phyloP scores from a whole-genome alignment of 805 yeast genomes.

The Metschnikowia reukaufii region DNA sequence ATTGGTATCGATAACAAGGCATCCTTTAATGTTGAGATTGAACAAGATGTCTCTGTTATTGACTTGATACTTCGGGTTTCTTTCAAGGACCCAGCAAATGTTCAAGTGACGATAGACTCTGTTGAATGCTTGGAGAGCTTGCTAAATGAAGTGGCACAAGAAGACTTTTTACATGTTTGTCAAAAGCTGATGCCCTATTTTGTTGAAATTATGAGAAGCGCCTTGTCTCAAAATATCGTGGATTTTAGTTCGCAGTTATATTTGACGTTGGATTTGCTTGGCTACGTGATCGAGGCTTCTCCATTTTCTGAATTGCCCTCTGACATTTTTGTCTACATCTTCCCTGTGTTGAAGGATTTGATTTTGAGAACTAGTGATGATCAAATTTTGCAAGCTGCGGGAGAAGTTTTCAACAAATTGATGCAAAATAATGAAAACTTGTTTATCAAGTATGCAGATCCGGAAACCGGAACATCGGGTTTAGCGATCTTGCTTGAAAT shows the following conservation, averaged over 20 bases:
- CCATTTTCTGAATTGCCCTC: constrained; percentile 38
- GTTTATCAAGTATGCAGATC: constrained; percentile 34
- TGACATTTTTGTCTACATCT: constrained; percentile 42
- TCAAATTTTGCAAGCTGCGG: constrained; percentile 72
- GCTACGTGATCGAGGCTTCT: constrained; percentile 47
- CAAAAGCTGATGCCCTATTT: constrained; percentile 54
- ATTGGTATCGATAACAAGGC: constrained; percentile 38
- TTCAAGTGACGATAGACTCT: constrained; percentile 65
- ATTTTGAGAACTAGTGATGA: constrained; percentile 60
- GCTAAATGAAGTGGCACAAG: constrained; percentile 45
- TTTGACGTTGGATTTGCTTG: constrained; percentile 57
- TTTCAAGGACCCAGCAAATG: constrained; percentile 70
- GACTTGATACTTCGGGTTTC: constrained; percentile 63
- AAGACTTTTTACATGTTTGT: constrained; percentile 48
- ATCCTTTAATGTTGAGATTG: constrained; percentile 25
- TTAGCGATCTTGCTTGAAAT: constrained; percentile 58
- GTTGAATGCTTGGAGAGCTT: constrained; percentile 66
- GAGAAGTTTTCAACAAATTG: constrained; percentile 68
- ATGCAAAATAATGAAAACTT: constrained; percentile 42
- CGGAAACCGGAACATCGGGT: constrained; percentile 43
- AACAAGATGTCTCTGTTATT: constrained; percentile 38
- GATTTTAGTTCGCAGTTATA: constrained; percentile 63
- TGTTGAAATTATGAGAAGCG: constrained; percentile 34
- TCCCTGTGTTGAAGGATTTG: constrained; percentile 44
- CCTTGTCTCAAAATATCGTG: constrained; percentile 24